Base-by-base conservation (phyloP, 331 rosid genomes). In the Rosa hybrid region DNA sequence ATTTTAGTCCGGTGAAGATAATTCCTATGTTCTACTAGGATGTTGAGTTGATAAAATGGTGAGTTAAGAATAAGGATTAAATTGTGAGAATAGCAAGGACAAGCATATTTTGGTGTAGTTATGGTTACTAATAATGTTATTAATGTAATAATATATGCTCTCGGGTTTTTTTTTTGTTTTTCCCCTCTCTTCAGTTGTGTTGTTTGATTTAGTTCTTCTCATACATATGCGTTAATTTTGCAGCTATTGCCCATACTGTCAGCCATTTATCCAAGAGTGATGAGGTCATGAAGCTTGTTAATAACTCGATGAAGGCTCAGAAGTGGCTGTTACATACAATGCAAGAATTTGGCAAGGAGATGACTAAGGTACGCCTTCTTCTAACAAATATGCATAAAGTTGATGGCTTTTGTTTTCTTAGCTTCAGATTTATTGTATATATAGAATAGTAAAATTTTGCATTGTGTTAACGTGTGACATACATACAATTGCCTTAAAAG, bases 331-430 rank as follows among this genome's bases (percentile, higher is more conserved):
- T 12, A 85, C 90, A 3, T 30, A 30, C 34, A 4, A 87, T 87
- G 90, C 88, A 80, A 75, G 90, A 84, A 57, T 87, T 87, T 78
- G 80, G 85, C 85, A 87, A 85, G 80, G 90, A 87, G 77, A 87
- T 84, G 88, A 84, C 90, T 14, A 87, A 87, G 90, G 90, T 87
- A 78, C 49, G 60, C 62, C 38, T 50, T 50, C 68, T 41, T 53
- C 71, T 65, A 71, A 23, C 17, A 18, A 30, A 67, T 56, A 50
- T 25, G 71, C 64, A 75, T 49, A 80, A 12, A 13, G 1, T 2
- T 10, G 13, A 54, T 13, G 6, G 39, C 68, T 57, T 41, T 49
- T 14, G 14, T 38, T 77, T 51, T 76, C 7, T 13, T 13, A 16
- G 41, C 64, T 27, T 42, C 38, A 16, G 54, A 39, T 50, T 34